Evolutionary conservation across 805 yeast species (phyloP).

Genomic region (Yarrowia keelungensis): DNA sequence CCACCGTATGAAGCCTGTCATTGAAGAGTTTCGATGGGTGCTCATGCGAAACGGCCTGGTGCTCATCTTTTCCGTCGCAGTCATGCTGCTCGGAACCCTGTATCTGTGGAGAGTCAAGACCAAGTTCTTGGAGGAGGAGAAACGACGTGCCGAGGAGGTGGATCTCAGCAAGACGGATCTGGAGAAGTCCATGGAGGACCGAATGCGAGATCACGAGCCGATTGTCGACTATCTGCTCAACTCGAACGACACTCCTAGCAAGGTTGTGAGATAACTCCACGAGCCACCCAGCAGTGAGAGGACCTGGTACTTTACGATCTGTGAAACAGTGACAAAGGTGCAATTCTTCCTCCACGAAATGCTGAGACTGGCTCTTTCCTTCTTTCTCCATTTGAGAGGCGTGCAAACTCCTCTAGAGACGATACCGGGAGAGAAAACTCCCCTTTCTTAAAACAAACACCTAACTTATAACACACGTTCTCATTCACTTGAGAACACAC

Average conservation of each 20-base stretch:
- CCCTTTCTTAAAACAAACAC: slow-evolving; percentile 4
- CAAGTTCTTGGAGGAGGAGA: slow-evolving; percentile 70
- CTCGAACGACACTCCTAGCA: slow-evolving; percentile 15
- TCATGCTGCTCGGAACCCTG: slow-evolving; percentile 58
- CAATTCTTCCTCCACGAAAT: too few species aligned
- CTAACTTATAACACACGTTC: slow-evolving; percentile 18
- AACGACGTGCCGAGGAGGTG: slow-evolving; percentile 23
- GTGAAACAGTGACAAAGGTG: too few species aligned
- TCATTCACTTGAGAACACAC: not conserved
- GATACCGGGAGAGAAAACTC: slow-evolving; percentile 12
- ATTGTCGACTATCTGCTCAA: slow-evolving; percentile 31
- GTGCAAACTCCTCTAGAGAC: too few species aligned
- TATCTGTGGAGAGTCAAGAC: slow-evolving; percentile 66
- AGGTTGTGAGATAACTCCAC: not conserved
- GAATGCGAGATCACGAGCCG: slow-evolving; percentile 37
- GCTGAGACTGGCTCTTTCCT: too few species aligned
- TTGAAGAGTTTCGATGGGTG: slow-evolving; percentile 91
- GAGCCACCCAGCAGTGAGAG: too few species aligned
- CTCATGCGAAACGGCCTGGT: slow-evolving; percentile 86
- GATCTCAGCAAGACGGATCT: slow-evolving; percentile 3
- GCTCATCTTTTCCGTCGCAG: slow-evolving; percentile 71
- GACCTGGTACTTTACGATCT: too few species aligned
- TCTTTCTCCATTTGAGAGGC: too few species aligned
- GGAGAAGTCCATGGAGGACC: slow-evolving; percentile 26
- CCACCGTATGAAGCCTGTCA: slow-evolving; percentile 82